These are phyloP conservation scores for Trichosporon sp. DNA, from an alignment of 1,284 basidiomycete species.

Conservation along the genomic window DNA sequence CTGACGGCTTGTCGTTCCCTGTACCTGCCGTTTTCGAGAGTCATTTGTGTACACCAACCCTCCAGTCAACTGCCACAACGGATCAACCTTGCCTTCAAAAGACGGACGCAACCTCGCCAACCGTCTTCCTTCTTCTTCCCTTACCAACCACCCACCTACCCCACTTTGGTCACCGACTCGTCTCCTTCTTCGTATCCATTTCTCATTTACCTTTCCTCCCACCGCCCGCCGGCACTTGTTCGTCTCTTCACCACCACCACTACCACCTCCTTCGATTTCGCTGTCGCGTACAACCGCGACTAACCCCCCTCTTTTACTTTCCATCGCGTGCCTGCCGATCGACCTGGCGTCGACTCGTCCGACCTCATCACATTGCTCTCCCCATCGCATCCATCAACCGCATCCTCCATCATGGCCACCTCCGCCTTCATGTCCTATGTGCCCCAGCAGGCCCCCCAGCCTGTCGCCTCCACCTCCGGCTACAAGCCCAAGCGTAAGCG, in stretches of 20 bases:
- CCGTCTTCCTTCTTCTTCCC: not conserved
- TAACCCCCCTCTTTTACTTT: not conserved
- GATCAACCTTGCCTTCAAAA: not conserved
- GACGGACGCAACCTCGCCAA: not conserved
- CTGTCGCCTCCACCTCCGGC: constrained; percentile 27
- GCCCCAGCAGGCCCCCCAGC: constrained; percentile 8
- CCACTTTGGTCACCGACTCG: not conserved
- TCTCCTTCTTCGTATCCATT: not conserved
- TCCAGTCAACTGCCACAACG: constrained; percentile 2
- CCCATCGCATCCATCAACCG: not conserved
- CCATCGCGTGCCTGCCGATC: constrained; percentile 6
- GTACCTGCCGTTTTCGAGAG: not conserved
- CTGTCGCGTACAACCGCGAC: not conserved
- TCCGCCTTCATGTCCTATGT: constrained; percentile 20
- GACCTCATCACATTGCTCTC: not conserved
- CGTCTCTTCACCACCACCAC: not conserved
- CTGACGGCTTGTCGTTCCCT: not conserved
- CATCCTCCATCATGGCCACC: constrained; percentile 22
- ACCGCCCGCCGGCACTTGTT: not conserved
- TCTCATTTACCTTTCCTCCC: not conserved
- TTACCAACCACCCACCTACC: not conserved
- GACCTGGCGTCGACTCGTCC: constrained; percentile 5
- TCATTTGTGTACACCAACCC: not conserved
- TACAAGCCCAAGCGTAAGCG: constrained; percentile 43
- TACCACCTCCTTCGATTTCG: not conserved